Conservation (phyloP, 2,329 filamentous ascomycete genomes). For the Amesomyces nigricolor region DNA sequence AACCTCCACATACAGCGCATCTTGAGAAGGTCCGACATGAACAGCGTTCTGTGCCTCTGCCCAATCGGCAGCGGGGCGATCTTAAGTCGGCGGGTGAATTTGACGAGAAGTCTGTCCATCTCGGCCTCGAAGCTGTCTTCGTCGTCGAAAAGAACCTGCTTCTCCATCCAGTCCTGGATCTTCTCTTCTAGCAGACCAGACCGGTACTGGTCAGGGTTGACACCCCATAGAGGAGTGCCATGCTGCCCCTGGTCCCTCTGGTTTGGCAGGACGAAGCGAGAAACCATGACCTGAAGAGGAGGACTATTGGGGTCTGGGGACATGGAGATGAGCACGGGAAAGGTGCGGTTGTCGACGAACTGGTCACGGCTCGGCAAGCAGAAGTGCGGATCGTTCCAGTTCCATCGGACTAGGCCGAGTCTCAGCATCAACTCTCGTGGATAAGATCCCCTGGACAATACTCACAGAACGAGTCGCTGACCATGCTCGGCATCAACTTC, state of each 20-base stretch:
- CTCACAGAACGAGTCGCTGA: constrained; percentile 7
- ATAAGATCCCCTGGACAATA: background rate
- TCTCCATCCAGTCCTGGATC: constrained; percentile 9
- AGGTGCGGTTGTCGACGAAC: background rate
- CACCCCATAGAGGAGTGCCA: too few relatives aligned
- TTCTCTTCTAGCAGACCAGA: too few relatives aligned
- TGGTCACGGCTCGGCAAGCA: constrained; percentile 7
- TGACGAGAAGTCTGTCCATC: constrained; percentile 20
- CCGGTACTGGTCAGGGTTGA: too few relatives aligned
- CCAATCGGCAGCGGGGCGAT: background rate
- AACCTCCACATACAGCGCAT: constrained; percentile 24
- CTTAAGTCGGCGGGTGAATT: background rate
- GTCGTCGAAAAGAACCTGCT: constrained; percentile 11
- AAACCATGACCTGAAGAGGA: constrained; percentile 1
- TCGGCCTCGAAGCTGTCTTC: constrained; percentile 12
- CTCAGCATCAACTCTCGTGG: background rate
- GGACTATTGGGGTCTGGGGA: constrained; percentile 9
- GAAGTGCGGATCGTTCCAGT: constrained; percentile 6
- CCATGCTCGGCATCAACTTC: background rate
- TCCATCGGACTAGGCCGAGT: constrained; percentile 15
- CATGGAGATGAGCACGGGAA: constrained; percentile 11
- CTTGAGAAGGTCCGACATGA: constrained; percentile 16
- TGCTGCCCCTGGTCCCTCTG: background rate
- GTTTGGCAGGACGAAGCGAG: constrained; percentile 8
- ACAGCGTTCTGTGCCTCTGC: background rate